Evolutionary conservation across 768 basidiomycete species (phyloP).

Genomic region (Trametes cinnabarina): DNA sequence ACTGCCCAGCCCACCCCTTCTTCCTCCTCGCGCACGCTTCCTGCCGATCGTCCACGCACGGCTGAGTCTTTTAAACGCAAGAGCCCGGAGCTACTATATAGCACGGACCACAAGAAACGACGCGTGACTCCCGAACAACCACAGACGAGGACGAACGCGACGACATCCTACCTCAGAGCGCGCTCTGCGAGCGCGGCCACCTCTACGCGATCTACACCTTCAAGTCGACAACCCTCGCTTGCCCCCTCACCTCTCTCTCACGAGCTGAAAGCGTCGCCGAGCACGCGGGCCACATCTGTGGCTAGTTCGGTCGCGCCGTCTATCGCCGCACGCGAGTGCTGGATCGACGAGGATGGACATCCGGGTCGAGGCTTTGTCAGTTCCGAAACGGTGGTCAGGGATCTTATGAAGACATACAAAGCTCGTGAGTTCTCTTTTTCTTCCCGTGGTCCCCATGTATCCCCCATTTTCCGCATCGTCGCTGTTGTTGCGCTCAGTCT

Average conservation of each 20-base stretch:
- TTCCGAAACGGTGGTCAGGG: constrained; percentile 61
- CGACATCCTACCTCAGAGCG: constrained; percentile 4
- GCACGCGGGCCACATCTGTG: constrained; percentile 65
- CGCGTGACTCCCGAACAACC: constrained; percentile 21
- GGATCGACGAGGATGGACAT: constrained; percentile 53
- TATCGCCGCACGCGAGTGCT: constrained; percentile 40
- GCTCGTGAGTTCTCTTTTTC: constrained; percentile 48
- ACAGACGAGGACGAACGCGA: not conserved
- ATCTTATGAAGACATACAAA: constrained; percentile 67
- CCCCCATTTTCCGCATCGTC: not conserved
- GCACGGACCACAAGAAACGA: constrained; percentile 24
- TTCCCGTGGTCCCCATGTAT: not conserved
- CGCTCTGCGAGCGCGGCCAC: constrained; percentile 22
- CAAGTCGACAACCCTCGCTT: constrained; percentile 13
- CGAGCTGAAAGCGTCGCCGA: constrained; percentile 52
- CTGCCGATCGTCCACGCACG: constrained; percentile 17
- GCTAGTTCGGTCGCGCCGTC: constrained; percentile 43
- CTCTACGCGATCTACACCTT: constrained; percentile 5
- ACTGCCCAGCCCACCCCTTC: constrained; percentile 22
- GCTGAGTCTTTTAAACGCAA: constrained; percentile 21
- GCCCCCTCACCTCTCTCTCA: constrained; percentile 22
- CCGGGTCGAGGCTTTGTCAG: constrained; percentile 55
- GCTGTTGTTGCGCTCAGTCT: too few relatives aligned
- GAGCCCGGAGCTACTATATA: not conserved
- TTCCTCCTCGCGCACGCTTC: too few relatives aligned